Base-by-base conservation (phyloP, 495 filamentous ascomycete species). In the Talaromyces proteolyticus region DNA sequence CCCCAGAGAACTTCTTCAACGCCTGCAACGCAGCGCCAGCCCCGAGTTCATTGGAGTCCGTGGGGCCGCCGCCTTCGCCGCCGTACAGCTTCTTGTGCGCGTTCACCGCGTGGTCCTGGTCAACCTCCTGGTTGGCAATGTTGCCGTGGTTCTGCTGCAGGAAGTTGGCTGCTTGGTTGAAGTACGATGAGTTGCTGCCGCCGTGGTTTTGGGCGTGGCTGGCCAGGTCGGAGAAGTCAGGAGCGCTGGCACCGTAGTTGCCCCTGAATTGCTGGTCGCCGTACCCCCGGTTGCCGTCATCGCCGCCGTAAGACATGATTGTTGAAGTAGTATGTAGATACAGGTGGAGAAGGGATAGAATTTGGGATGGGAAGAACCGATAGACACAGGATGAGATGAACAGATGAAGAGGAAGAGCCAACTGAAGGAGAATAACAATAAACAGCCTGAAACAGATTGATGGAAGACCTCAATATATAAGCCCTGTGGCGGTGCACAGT, bases 21-120 rank as follows among this genome's bases (percentile, higher is more conserved):
- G 84, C 84, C 67, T 86, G 79, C 74, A 86, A 74, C 0, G 84
- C 84, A 4, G 82, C 82, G 0, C 81, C 84, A 1, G 74, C 68
- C 16, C 84, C 84, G 16, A 86, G 54, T 2, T 68, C 67, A 11
- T 59, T 47, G 8, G 65, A 63, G 44, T 70, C 64, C 47, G 73
- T 67, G 4, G 64, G 47, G 18, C 46, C 54, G 57, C 21, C 56
- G 6, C 60, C 52, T 6, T 60, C 51, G n/a, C 58, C 61, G 11
- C 69, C 70, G 52, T 85, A 87, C 52, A 82, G 58, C 12, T 68
- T 56, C 64, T 83, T 67, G 57, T 87, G 84, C 3, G 78, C 66
- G 18, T 67, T 53, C 0, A 84, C 73, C 14, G 74, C 73, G 2
- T 77, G 64, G 18, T 69, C 45, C 67, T 87, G 82, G 56, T 86